Base-by-base conservation (phyloP, 2,329 filamentous ascomycete genomes). In the Botrytis galanthina region DNA sequence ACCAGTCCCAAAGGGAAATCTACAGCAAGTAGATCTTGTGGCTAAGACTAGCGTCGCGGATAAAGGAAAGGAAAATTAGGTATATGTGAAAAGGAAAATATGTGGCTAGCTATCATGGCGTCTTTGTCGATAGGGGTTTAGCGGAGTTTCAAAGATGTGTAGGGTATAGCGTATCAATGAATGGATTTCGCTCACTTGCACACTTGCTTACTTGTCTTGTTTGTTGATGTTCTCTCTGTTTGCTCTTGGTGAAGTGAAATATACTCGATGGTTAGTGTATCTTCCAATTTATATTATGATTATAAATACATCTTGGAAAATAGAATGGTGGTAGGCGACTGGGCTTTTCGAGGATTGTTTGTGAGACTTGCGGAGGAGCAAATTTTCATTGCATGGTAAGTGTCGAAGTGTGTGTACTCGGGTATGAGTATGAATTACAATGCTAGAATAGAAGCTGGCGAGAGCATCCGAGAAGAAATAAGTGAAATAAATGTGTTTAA, bases 61-160 rank as follows among this genome's bases (percentile, higher is more conserved):
- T 51, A 32, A 26, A n/a, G 9, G 32, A n/a, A 54, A 7, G 46
- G 46, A 29, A n/a, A 67, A 54, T 18, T 51, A 20, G 46, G 64
- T 54, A 39, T 20, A 39, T 16, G 26, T 68, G 20, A n/a, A 46
- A 37, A 51, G 46, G 32, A 46, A 51, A 67, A 51, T 29, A 2
- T 57, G n/a, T 57, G 51, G n/a, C n/a, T 67, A 67, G 63, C 32
- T 35, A 51, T 51, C 12, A 37, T 51, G 63, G 44, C 63, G 44
- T 37, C 12, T 10, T 29, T 63, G 9, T 44, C 10, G 37, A 51
- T 62, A 39, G 35, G 44, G 63, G 20, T n/a, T 66, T 12, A 67
- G 32, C 48, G 44, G 63, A 26, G 63, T 37, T 67, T 67, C 22
- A 39, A 26, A 48, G 22, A 51, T n/a, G 32, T 66, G 48, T 57